phyloP scores from a whole-genome alignment of 768 basidiomycete species.

The Termitomyces sp. region DNA sequence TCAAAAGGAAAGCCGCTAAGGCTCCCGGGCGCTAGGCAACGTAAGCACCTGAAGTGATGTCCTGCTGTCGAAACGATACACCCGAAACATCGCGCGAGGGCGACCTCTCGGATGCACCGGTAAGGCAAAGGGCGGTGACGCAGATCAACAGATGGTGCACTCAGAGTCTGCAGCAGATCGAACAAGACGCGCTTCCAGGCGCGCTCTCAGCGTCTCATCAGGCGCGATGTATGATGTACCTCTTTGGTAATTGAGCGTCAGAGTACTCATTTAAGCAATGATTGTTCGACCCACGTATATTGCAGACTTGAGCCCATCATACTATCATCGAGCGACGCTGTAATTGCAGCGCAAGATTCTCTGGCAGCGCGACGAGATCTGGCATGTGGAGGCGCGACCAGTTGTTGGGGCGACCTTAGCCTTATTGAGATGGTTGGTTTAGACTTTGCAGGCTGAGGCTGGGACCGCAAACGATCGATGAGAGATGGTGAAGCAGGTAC shows the following conservation, averaged over 20 bases:
- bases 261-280: not conserved
- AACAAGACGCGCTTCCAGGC: conserved; percentile 42
- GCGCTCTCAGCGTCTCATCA: conserved; percentile 41
- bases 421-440: conserved; percentile 33
- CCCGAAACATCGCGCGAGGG: too few relatives aligned
- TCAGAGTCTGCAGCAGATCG: conserved; percentile 29
- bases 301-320: conserved; percentile 41
- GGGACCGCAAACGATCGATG: conserved; percentile 6
- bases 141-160: conserved; percentile 40
- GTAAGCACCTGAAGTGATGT: not conserved
- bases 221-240: conserved; percentile 42
- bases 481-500: conserved; percentile 5
- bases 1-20: not conserved
- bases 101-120: too few relatives aligned
- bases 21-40: not conserved
- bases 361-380: not conserved
- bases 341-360: conserved; percentile 21
- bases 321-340: conserved; percentile 37
- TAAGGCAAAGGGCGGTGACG: too few relatives aligned
- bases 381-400: conserved; percentile 22
- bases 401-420: conserved; percentile 30
- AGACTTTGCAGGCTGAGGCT: conserved; percentile 12
- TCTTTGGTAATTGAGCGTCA: conserved; percentile 20
- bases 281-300: conserved; percentile 39
- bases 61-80: not conserved